Evolutionary conservation across 306 rosid species (phyloP).

Genomic region (Quercus bicolor): DNA sequence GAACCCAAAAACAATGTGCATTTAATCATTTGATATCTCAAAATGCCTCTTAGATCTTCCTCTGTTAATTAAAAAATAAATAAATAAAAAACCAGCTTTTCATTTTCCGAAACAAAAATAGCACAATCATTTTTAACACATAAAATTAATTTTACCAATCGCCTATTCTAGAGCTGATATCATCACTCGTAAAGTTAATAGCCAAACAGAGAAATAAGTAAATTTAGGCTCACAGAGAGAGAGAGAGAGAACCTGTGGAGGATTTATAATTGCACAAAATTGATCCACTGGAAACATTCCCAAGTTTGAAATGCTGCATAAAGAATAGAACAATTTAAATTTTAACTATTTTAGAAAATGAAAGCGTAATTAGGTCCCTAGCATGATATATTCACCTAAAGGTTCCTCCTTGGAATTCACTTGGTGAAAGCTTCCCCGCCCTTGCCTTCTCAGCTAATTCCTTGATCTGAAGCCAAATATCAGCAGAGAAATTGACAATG

Average conservation of each 20-base stretch:
- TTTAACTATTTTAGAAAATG: conserved; percentile 16
- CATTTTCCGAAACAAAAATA: background rate
- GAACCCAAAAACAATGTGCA: background rate
- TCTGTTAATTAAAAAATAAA: background rate
- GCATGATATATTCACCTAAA: conserved; percentile 60
- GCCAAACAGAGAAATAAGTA: background rate
- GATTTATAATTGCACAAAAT: conserved; percentile 95
- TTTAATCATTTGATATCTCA: background rate
- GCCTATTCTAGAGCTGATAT: background rate
- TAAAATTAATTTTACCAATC: background rate
- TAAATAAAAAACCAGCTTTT: background rate
- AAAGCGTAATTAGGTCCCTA: background rate
- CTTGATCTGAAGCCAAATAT: conserved; percentile 56
- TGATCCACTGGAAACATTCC: conserved; percentile 98
- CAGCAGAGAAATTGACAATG: background rate
- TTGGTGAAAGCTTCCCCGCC: conserved; percentile 76
- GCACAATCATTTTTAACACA: background rate
- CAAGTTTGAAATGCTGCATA: conserved; percentile 94
- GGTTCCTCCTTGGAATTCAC: conserved; percentile 95
- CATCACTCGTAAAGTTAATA: background rate
- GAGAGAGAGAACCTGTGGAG: conserved; percentile 76
- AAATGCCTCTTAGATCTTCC: background rate
- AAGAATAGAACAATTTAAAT: conserved; percentile 16
- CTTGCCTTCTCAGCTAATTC: conserved; percentile 94
- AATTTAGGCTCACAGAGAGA: background rate